A percentile compares a stretch with the other conserved stretches of the same genome.
Evolutionary conservation across 441 rosid species (phyloP).

Genomic region (Mallotus repandus): DNA sequence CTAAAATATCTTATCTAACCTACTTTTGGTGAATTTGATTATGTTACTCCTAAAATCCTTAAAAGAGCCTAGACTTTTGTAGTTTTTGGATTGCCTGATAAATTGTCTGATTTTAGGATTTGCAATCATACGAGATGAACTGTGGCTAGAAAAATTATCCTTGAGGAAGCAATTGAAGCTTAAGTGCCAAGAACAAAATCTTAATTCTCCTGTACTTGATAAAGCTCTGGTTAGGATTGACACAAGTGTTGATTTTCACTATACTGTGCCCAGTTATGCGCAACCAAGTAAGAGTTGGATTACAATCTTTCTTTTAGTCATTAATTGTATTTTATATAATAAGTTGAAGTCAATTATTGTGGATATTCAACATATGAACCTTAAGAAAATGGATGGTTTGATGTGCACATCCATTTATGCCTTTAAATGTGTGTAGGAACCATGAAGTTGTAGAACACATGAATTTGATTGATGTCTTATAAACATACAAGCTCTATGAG

Average conservation of each 20-base stretch:
- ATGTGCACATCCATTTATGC: background rate
- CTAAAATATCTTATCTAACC: constrained; percentile 11
- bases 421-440: background rate
- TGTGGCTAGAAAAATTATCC: constrained; percentile 66
- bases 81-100: constrained; percentile 17
- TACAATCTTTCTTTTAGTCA: background rate
- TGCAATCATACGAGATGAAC: constrained; percentile 48
- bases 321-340: background rate
- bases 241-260: constrained; percentile 43
- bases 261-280: constrained; percentile 42
- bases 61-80: constrained; percentile 7
- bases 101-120: constrained; percentile 48
- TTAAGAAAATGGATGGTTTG: background rate
- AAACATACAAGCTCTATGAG: background rate
- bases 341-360: constrained; percentile 1
- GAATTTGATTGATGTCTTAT: background rate
- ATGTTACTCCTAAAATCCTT: background rate
- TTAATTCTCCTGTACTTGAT: constrained; percentile 43
- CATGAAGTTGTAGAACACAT: background rate
- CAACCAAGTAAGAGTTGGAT: constrained; percentile 44
- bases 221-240: constrained; percentile 54
- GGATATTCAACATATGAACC: background rate
- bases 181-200: constrained; percentile 85
- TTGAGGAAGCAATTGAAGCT: constrained; percentile 87
- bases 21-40: constrained; percentile 1